phyloP scores from a whole-genome alignment of 306 rosid genomes.

The Casuarina glauca region DNA sequence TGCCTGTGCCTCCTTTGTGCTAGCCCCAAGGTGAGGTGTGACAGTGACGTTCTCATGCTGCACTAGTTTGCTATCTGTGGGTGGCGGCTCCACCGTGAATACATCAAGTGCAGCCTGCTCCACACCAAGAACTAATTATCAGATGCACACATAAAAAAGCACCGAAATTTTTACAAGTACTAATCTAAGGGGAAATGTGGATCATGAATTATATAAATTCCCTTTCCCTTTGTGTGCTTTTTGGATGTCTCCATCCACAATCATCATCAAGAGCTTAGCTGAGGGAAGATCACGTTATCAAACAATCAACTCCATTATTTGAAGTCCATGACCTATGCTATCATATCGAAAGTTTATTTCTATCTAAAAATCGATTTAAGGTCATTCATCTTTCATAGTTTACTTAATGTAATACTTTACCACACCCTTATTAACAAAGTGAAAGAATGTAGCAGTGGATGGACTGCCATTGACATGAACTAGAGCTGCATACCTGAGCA shows the following conservation, averaged over 20 bases:
- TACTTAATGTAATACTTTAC: too few relatives aligned
- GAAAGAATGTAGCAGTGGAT: neutral
- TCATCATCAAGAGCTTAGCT: neutral
- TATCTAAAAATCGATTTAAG: too few relatives aligned
- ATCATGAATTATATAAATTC: too few relatives aligned
- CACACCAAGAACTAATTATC: constrained; percentile 13
- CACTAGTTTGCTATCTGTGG: constrained; percentile 74
- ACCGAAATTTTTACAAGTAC: neutral
- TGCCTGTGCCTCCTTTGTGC: constrained; percentile 98
- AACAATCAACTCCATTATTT: neutral
- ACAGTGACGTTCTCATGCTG: constrained; percentile 77
- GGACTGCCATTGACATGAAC: neutral
- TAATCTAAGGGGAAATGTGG: neutral
- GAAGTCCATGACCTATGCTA: neutral
- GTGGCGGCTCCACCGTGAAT: constrained; percentile 80
- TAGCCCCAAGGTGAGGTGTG: constrained; percentile 96
- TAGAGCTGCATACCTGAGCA: constrained; percentile 61
- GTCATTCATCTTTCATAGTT: too few relatives aligned
- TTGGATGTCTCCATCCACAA: neutral
- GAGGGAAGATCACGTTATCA: neutral
- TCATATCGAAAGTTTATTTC: too few relatives aligned
- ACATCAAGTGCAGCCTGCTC: constrained; percentile 92
- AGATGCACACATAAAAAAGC: neutral
- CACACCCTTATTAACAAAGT: too few relatives aligned
- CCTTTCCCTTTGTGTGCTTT: too few relatives aligned